These are phyloP conservation scores for Oryza glaberrima DNA, from an alignment of 176 grass and related monocot species.

Conservation along the genomic window DNA sequence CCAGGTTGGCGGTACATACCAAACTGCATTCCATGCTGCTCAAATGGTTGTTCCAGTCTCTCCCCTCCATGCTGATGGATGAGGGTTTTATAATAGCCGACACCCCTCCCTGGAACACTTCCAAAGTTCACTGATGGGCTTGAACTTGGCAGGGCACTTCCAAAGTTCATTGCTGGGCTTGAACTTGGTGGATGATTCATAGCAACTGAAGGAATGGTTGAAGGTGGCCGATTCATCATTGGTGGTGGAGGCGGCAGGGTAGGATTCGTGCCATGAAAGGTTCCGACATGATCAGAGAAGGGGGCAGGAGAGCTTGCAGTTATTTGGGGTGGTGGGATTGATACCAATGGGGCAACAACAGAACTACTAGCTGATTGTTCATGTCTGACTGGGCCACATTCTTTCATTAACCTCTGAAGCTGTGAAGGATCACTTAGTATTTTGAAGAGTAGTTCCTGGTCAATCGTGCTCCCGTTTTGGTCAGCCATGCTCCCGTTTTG, in stretches of 20 bases:
- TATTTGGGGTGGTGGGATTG: slow-evolving; percentile 37
- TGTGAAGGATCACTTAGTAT: slow-evolving; percentile 86
- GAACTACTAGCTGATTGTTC: slow-evolving; percentile 49
- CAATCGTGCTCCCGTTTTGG: slow-evolving; percentile 52
- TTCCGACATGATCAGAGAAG: slow-evolving; percentile 37
- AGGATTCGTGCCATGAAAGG: slow-evolving; percentile 38
- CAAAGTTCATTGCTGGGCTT: slow-evolving; percentile 36
- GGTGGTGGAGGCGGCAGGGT: slow-evolving; percentile 41
- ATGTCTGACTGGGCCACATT: slow-evolving; percentile 55
- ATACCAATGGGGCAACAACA: slow-evolving; percentile 39
- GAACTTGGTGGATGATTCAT: slow-evolving; percentile 46
- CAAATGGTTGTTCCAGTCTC: slow-evolving; percentile 49
- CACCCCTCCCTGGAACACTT: slow-evolving; percentile 46
- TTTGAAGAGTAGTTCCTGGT: slow-evolving; percentile 80
- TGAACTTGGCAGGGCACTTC: slow-evolving; percentile 37
- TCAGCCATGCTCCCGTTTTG: slow-evolving; percentile 80
- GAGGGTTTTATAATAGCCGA: slow-evolving; percentile 75
- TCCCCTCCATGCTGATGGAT: slow-evolving; percentile 93
- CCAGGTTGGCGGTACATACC: slow-evolving; percentile 51
- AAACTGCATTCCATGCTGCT: slow-evolving; percentile 45
- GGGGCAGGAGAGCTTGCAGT: not conserved
- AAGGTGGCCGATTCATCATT: slow-evolving; percentile 37
- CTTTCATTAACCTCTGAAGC: slow-evolving; percentile 73
- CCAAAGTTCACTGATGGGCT: slow-evolving; percentile 37
- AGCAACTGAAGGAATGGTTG: slow-evolving; percentile 39